Percentiles rank a stretch among this genome's conserved stretches.
These are phyloP conservation scores for Cladobotryum mycophilum DNA, from an alignment of 2,329 filamentous ascomycete genomes.

Conservation along the genomic window DNA sequence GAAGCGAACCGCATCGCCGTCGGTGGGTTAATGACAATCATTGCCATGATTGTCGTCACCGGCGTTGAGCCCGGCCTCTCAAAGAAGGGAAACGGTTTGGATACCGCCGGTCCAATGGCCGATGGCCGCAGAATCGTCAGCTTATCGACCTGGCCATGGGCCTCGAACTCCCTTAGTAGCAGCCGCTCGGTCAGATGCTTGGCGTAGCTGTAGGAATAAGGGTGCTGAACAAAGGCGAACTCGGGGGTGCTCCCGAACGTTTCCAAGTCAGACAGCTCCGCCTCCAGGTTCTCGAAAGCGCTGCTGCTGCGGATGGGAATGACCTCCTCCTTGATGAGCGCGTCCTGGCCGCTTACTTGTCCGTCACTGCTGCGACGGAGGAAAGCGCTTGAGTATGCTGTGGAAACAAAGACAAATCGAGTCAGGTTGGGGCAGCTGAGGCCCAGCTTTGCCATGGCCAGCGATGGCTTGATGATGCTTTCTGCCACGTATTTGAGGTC, in stretches of 20 bases:
- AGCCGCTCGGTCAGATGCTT: slow-evolving; percentile 3
- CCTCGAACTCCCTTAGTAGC: neutral
- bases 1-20: neutral
- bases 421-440: neutral
- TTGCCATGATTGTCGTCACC: neutral
- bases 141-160: neutral
- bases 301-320: neutral
- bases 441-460: neutral
- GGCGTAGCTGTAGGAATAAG: neutral
- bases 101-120: neutral
- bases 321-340: neutral
- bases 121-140: neutral
- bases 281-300: neutral
- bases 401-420: neutral
- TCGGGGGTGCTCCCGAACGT: neutral
- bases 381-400: neutral
- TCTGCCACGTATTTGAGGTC: neutral
- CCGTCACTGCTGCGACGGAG: neutral
- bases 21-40: neutral
- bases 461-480: neutral
- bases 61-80: neutral
- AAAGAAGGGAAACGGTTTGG: neutral
- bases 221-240: neutral
- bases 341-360: neutral
- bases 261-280: neutral